Conservation (phyloP, 1,284 basidiomycete species). For the Boletus subluridellus region DNA sequence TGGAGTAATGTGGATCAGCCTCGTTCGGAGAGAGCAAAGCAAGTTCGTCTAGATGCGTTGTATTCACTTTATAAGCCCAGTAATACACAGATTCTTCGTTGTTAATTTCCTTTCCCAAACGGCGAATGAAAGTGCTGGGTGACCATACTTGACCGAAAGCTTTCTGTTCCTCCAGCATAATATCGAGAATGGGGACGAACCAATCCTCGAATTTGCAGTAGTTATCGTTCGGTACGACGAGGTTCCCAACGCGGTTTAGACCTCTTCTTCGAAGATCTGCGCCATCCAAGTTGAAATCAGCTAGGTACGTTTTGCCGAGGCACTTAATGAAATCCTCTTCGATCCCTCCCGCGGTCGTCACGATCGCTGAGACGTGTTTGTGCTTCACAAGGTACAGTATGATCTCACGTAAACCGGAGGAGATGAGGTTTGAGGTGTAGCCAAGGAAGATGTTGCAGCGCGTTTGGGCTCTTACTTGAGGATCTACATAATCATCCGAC, state of each 20-base stretch:
- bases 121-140: slow-evolving; percentile 88
- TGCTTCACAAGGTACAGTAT: slow-evolving; percentile 93
- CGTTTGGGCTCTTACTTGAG: slow-evolving; percentile 61
- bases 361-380: slow-evolving; percentile 85
- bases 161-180: slow-evolving; percentile 88
- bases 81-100: slow-evolving; percentile 98
- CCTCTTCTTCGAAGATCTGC: slow-evolving; percentile 83
- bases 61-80: slow-evolving; percentile 95
- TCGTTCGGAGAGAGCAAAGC: slow-evolving; percentile 8
- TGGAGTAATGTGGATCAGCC: slow-evolving; percentile 41
- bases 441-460: slow-evolving; percentile 92
- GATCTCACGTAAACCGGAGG: slow-evolving; percentile 92
- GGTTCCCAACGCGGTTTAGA: slow-evolving; percentile 97
- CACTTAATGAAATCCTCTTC: slow-evolving; percentile 99
- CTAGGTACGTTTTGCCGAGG: slow-evolving; percentile 91
- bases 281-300: slow-evolving; percentile 91
- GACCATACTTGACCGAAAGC: slow-evolving; percentile 77
- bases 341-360: slow-evolving; percentile 97
- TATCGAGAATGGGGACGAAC: slow-evolving; percentile 91
- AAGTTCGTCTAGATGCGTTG: slow-evolving; percentile 18
- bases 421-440: slow-evolving; percentile 98
- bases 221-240: slow-evolving; percentile 97
- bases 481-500: slow-evolving; percentile 57
- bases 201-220: slow-evolving; percentile 99
- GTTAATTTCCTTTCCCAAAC: slow-evolving; percentile 94